Base-by-base conservation (phyloP, 2,329 filamentous ascomycete genomes). In the Domatiomyces catenatus region DNA sequence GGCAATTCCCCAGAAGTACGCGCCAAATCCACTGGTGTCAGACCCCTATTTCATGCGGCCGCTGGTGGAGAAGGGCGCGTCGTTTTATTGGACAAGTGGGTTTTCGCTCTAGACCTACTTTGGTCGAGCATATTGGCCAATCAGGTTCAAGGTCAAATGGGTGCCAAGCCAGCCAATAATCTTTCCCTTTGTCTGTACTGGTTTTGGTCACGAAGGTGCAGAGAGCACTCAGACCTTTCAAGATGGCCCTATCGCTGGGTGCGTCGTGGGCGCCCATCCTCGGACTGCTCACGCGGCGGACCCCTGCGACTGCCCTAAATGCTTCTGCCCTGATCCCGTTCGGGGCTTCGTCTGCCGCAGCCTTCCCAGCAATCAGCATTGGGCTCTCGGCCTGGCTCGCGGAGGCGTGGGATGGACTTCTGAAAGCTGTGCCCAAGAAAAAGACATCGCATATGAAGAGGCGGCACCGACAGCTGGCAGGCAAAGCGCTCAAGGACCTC, bases 371-470 rank as follows among this genome's bases (percentile, higher is more conserved):
- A 42, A 71, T 86, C 57, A 74, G 69, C 20, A 66, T 80, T 58
- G 78, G 72, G 47, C 72, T 89, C 48, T 81, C 84, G 5, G 76
- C 76, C 4, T 64, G 88, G n/a, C 69, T 94, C 19, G 81, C 79
- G 50, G 85, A 84, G 56, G 81, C 98, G 61, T 96, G 90, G 90
- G 90, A 95, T 59, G 88, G 86, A 5, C 78, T 98, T 45, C 75
- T 98, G 59, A 82, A 82, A 58, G 92, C 92, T 1, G 92, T 96
- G 15, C 92, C 92, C 4, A 98, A 98, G 77, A 96, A 94, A 73
- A 98, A 96, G 78, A 93, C 88, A 32, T 95, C 90, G 43, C 87
- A 98, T 68, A 86, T 86, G 74, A 94, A 92, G 73, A 94, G 88
- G 75, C 79, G 92, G 60, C 83, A 88, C 64, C 80, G 93, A 62